Evolutionary conservation across 2,329 filamentous ascomycete species (phyloP).

Genomic region (Pestalotiopsis sp.): DNA sequence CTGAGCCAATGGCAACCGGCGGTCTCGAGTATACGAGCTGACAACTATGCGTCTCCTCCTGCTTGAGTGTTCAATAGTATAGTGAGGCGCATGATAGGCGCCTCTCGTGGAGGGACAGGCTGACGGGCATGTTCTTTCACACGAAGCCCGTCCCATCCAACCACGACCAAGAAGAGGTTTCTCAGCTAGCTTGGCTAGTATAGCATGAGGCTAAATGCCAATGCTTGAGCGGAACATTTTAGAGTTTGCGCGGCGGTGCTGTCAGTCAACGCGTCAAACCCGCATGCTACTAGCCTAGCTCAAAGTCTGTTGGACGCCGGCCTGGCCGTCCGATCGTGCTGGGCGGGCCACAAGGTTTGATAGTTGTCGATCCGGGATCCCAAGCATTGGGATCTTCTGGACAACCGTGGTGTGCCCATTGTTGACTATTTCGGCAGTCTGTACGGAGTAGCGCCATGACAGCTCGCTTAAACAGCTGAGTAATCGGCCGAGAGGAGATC

Average conservation of each 20-base stretch:
- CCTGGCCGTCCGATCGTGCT: background rate
- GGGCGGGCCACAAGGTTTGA: background rate
- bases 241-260: conserved; percentile 1
- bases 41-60: too few relatives aligned
- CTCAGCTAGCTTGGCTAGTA: background rate
- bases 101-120: background rate
- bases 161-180: background rate
- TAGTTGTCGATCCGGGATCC: conserved; percentile 3
- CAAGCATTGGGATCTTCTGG: background rate
- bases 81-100: background rate
- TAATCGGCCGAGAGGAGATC: background rate
- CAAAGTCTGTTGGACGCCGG: background rate
- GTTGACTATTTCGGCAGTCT: background rate
- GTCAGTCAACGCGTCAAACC: conserved; percentile 14
- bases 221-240: background rate
- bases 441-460: conserved; percentile 7
- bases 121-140: background rate
- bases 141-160: background rate
- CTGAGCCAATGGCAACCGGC: too few relatives aligned
- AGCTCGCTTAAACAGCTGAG: background rate
- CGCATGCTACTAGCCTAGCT: background rate
- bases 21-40: too few relatives aligned
- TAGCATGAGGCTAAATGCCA: background rate
- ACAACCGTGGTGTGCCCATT: background rate
- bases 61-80: background rate